These are phyloP conservation scores for Oryza officinalis DNA, from an alignment of 176 grass and related monocot species.

Conservation along the genomic window DNA sequence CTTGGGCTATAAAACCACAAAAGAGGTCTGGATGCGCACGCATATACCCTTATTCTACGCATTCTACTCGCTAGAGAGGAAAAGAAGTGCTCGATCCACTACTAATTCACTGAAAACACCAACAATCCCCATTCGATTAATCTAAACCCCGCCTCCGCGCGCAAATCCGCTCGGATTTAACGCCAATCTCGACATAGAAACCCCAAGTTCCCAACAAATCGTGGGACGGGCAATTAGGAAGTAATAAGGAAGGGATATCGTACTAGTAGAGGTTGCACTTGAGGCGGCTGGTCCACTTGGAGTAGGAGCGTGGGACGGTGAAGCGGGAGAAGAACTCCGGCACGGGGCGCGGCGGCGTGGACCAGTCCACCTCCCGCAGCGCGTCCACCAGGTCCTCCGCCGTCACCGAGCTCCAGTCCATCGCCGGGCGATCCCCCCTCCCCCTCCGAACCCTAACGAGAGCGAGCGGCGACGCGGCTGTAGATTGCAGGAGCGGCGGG, in stretches of 20 bases:
- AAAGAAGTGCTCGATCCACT: background rate
- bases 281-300: slow-evolving; percentile 98
- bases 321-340: slow-evolving; percentile 99
- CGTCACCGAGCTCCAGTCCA: slow-evolving; percentile 99
- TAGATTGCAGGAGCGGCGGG: slow-evolving; percentile 5
- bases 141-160: background rate
- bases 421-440: slow-evolving; percentile 35
- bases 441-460: slow-evolving; percentile 24
- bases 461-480: background rate
- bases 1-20: background rate
- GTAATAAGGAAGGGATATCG: slow-evolving; percentile 26
- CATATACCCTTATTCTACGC: background rate
- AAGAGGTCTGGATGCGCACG: background rate
- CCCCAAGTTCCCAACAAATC: background rate
- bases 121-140: slow-evolving; percentile 4
- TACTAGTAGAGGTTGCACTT: slow-evolving; percentile 99
- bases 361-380: slow-evolving; percentile 97
- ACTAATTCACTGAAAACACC: background rate
- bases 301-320: slow-evolving; percentile 92
- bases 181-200: background rate
- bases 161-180: slow-evolving; percentile 7
- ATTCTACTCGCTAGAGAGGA: background rate
- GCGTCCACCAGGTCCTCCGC: slow-evolving; percentile 97
- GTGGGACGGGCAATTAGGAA: background rate
- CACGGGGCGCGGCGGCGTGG: slow-evolving; percentile 82